Evolutionary conservation across 2,329 filamentous ascomycete genomes (phyloP), one percentile per base, ranked within the genome.

Genomic region (Aspergillus thermomutatus): DNA sequence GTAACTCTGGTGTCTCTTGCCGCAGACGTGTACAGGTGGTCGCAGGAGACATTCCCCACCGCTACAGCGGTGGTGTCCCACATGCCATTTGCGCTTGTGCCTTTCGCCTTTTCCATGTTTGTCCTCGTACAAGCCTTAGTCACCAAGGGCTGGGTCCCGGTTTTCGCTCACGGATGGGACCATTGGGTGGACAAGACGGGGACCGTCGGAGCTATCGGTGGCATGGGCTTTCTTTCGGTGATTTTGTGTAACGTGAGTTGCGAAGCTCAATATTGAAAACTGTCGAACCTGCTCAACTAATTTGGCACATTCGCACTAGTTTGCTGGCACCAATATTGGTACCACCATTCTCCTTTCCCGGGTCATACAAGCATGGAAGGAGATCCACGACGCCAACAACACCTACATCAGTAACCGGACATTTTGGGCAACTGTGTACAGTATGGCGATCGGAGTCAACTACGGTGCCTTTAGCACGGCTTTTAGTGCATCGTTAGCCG

Each of bases 241-340:
- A 79, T 90, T 10, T 71, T 91, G 0, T 89, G 87, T 74, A 91
- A 91, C 59, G 87, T 90, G 69, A 79, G 87, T 80, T 50, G 51
- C 45, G 49, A 27, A 25, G n/a, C 37, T 31, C 7, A 1, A 40
- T 3, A 5, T 8, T 45, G 7, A 8, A 8, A 9, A 3, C 50
- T 25, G 11, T 51, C 28, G 45, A 11, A 11, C 8, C n/a, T 17
- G 41, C n/a, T 49, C 27, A 54, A 48, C 56, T 68, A 55, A 69
- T 49, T 34, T 55, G 11, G 21, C 46, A 34, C 9, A 23, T 43
- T 47, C 7, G 34, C 26, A 25, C 17, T 59, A 90, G 87, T 91
- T 90, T 63, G 86, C 88, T 0, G 88, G 88, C 19, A 91, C 88
- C 1, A 91, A 91, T 61, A 91, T 91, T 52, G 88, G 88, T 34